These are phyloP conservation scores for Oryza glumipatula DNA, from an alignment of 176 grass and related monocot species.

Conservation along the genomic window DNA sequence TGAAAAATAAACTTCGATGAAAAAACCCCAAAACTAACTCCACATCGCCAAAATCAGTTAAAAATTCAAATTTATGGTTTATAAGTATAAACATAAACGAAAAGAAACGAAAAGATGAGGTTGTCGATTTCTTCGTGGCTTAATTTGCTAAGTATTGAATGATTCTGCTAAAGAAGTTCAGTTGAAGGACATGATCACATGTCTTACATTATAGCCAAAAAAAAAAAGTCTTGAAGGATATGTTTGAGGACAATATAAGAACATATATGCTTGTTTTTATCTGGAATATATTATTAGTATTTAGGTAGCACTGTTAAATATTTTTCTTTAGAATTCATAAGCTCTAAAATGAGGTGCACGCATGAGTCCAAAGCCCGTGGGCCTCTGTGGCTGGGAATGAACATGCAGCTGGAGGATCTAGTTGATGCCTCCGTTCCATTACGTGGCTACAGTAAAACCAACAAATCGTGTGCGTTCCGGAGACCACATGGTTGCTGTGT, in stretches of 20 bases:
- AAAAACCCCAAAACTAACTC: too few species aligned
- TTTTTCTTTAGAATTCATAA: background rate
- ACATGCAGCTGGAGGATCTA: background rate
- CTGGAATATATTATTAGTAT: too few species aligned
- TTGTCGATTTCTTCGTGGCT: too few species aligned
- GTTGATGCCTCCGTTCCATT: background rate
- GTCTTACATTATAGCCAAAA: too few species aligned
- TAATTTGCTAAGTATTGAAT: background rate
- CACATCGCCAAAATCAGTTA: too few species aligned
- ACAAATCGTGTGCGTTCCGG: background rate
- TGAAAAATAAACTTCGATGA: too few species aligned
- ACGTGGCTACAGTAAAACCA: background rate
- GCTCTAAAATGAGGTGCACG: background rate
- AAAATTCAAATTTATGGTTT: too few species aligned
- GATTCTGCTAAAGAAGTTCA: background rate
- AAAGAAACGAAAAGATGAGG: too few species aligned
- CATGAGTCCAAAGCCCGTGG: background rate
- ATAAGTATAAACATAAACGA: too few species aligned
- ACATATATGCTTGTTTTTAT: background rate
- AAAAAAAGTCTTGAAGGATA: background rate
- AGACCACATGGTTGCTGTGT: background rate
- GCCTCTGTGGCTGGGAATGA: background rate
- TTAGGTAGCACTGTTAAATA: too few species aligned
- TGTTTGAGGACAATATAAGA: background rate
- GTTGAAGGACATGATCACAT: too few species aligned